phyloP scores from a whole-genome alignment of 352 stramenopile species.

The Globisporangium carolinianum region DNA sequence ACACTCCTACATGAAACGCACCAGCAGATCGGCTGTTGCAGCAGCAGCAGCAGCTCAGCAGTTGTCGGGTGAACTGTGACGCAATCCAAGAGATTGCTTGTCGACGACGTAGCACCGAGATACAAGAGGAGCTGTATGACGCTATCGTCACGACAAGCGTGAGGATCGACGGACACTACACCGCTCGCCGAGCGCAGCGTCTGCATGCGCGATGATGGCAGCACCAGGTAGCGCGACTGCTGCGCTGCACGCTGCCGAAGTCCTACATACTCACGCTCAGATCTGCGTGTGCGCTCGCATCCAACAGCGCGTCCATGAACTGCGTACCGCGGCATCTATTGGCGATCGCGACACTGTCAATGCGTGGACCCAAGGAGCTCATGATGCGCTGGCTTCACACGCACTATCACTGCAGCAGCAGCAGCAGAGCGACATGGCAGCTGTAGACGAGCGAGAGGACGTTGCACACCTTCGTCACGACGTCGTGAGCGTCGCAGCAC shows the following conservation, averaged over 20 bases:
- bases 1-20: too few species aligned
- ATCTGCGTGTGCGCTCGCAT: constrained; percentile 6
- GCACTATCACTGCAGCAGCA: background rate
- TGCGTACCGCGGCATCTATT: background rate
- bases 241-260: background rate
- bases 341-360: background rate
- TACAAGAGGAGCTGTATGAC: too few species aligned
- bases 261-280: background rate
- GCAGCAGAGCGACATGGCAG: background rate
- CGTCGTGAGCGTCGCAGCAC: constrained; percentile 16
- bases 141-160: too few species aligned
- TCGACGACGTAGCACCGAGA: too few species aligned
- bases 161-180: too few species aligned
- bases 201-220: too few species aligned
- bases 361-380: background rate
- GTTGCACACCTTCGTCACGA: constrained; percentile 14
- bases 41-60: too few species aligned
- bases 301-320: constrained; percentile 8
- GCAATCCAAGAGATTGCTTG: too few species aligned
- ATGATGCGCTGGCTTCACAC: background rate
- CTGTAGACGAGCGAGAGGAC: background rate
- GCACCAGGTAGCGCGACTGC: too few species aligned
- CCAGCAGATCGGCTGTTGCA: too few species aligned
- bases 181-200: too few species aligned
- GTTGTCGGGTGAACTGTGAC: too few species aligned